A percentile compares a stretch with the other conserved stretches of the same genome.
Conservation (phyloP, 1,284 basidiomycete species). For the Vanrija humicola region DNA sequence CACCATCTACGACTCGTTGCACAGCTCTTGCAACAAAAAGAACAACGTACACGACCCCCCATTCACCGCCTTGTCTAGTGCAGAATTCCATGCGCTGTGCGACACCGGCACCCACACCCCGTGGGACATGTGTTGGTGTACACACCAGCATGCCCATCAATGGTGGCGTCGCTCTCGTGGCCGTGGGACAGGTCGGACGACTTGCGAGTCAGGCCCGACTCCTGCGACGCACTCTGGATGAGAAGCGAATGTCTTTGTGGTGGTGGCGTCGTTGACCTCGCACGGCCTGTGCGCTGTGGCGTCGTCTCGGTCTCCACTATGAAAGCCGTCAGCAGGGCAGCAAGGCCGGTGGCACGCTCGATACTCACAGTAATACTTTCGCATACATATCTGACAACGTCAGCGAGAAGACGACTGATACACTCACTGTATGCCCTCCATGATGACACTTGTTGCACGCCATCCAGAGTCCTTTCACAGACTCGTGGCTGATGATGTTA, state of each 20-base stretch:
- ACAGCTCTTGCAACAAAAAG: not conserved
- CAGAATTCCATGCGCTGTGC: not conserved
- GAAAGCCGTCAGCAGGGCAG: not conserved
- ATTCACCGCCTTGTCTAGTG: not conserved
- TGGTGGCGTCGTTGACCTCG: too few relatives aligned
- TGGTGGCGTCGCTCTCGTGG: too few relatives aligned
- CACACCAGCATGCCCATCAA: too few relatives aligned
- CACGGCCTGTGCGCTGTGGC: not conserved
- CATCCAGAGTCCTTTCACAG: conserved; percentile 38
- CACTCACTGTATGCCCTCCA: conserved; percentile 37
- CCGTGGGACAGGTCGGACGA: not conserved
- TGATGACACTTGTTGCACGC: conserved; percentile 39
- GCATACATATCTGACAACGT: conserved; percentile 28
- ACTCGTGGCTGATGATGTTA: conserved; percentile 24
- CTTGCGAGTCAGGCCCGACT: not conserved
- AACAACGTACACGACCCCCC: not conserved
- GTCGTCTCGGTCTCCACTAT: conserved; percentile 5
- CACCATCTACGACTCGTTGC: too few relatives aligned
- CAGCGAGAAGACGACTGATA: not conserved
- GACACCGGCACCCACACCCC: conserved; percentile 42
- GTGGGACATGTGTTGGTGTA: conserved; percentile 29
- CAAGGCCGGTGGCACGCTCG: not conserved
- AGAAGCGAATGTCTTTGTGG: too few relatives aligned
- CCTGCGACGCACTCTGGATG: not conserved
- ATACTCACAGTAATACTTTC: conserved; percentile 33